phyloP scores from a whole-genome alignment of 169 alveolate genomes.

The Haemoproteus tartakovskyi region DNA sequence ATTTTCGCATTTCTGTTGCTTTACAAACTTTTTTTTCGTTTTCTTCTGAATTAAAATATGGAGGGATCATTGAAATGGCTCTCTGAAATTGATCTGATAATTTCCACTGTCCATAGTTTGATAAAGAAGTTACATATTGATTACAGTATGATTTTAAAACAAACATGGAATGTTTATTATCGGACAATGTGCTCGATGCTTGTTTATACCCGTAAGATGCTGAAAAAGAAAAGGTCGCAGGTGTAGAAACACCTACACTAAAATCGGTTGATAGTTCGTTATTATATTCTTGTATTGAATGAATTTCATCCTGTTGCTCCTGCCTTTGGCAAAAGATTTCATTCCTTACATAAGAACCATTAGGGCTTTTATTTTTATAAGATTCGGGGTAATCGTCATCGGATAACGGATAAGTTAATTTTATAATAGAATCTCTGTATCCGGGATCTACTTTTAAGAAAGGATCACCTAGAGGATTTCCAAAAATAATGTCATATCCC shows the following conservation, averaged over 20 bases:
- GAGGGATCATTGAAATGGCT: conserved; percentile 75
- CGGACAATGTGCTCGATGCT: conserved; percentile 71
- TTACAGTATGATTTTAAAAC: conserved; percentile 81
- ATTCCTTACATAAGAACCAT: conserved; percentile 75
- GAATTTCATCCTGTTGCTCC: conserved; percentile 66
- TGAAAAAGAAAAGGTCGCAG: conserved; percentile 74
- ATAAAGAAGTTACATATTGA: conserved; percentile 81
- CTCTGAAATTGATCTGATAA: conserved; percentile 70
- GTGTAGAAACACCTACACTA: conserved; percentile 68
- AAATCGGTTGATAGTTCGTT: conserved; percentile 80
- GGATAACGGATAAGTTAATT: conserved; percentile 75
- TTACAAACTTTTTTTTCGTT: conserved; percentile 66
- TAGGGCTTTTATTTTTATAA: conserved; percentile 67
- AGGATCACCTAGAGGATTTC: conserved; percentile 86
- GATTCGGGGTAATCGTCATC: conserved; percentile 64
- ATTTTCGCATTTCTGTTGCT: conserved; percentile 65
- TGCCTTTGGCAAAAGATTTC: conserved; percentile 82
- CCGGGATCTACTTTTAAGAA: conserved; percentile 84
- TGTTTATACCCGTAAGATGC: conserved; percentile 80
- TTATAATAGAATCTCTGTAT: conserved; percentile 74
- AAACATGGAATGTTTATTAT: conserved; percentile 68
- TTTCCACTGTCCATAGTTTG: conserved; percentile 67
- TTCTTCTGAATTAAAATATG: conserved; percentile 68
- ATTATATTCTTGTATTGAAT: conserved; percentile 72
- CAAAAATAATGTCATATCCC: conserved; percentile 81